Evolutionary conservation across 2,329 filamentous ascomycete genomes (phyloP), one percentile per base, ranked within the genome.

Genomic region (Taxawa tesnikishii): DNA sequence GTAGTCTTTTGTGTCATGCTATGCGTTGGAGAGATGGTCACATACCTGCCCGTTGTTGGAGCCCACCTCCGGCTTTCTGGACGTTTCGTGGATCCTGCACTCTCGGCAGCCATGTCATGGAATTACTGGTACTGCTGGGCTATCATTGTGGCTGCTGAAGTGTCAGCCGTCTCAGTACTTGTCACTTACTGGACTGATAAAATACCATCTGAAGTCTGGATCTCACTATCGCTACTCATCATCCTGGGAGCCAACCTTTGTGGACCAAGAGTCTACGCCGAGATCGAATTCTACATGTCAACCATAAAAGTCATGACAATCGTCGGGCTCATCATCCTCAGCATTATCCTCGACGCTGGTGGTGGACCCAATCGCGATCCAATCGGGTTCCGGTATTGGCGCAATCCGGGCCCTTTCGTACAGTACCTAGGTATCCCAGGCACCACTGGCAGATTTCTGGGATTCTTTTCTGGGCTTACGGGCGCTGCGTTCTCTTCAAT

Each of bases 41-140:
- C 81, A 8, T 83, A 76, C 45, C 75, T 87, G 16, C 83, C 83
- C 5, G 74, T 87, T 21, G 65, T 78, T 13, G 83, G 80, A 36
- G 77, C 79, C 25, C 87, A 87, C 50, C 81, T 79, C 17, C 68
- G 75, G 26, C 88, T 85, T 46, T 79, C 81, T 14, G 68, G 74
- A 24, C 77, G 82, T 12, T 83, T 88, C 45, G 68, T 84, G 36
- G 75, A 82, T 47, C 75, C 73, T 8, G 75, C 75, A 34, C 61
- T 84, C 29, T 79, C 79, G 6, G 85, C 85, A 46, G 68, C 79
- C 13, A 79, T 85, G 68, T 81, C 82, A 13, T 87, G 80, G 80
- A 75, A 83, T 38, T 87, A 87, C 56, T 87, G 78, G 76, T 84
- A 63, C 45, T 72, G 83, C 33, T 44, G 68, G 68, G 24, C 29